Evolutionary conservation across 306 rosid genomes (phyloP).

Genomic region (Bauhinia variegata): DNA sequence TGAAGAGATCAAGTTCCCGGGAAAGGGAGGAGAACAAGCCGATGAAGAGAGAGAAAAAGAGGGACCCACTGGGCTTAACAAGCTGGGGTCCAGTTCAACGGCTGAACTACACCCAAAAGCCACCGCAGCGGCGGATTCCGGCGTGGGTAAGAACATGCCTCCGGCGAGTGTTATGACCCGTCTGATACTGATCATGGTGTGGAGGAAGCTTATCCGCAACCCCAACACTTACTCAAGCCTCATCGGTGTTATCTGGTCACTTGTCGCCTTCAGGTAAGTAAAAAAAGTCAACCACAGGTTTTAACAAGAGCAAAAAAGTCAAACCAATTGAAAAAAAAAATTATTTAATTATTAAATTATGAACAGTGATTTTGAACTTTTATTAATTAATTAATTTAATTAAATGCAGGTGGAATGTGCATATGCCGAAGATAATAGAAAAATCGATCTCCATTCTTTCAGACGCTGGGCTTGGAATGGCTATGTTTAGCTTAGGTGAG

Average conservation of each 20-base stretch:
- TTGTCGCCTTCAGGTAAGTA: conserved; percentile 73
- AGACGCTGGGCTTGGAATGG: conserved; percentile 99
- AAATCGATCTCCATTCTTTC: conserved; percentile 92
- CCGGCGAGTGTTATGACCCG: conserved; percentile 99
- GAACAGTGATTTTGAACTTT: too few species aligned
- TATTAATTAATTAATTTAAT: too few species aligned
- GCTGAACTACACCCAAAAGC: conserved; percentile 76
- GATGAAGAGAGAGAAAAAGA: conserved; percentile 59
- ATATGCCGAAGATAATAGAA: conserved; percentile 78
- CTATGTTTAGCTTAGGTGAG: conserved; percentile 99
- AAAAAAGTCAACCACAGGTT: background rate
- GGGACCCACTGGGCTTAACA: conserved; percentile 63
- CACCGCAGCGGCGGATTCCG: conserved; percentile 34
- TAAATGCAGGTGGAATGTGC: conserved; percentile 78
- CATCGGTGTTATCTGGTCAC: conserved; percentile 91
- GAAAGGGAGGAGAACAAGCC: conserved; percentile 51
- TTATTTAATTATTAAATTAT: too few species aligned
- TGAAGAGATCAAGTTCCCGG: conserved; percentile 62
- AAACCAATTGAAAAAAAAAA: background rate
- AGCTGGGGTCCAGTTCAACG: conserved; percentile 72
- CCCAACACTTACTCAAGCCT: conserved; percentile 98
- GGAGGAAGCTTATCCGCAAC: conserved; percentile 96
- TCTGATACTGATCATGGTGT: conserved; percentile 91
- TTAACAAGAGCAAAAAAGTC: background rate
- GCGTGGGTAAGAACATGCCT: conserved; percentile 74